A percentile compares a stretch with the other conserved stretches of the same genome.
These are phyloP conservation scores for Omphalea diandra DNA, from an alignment of 441 rosid genomes.

Conservation along the genomic window DNA sequence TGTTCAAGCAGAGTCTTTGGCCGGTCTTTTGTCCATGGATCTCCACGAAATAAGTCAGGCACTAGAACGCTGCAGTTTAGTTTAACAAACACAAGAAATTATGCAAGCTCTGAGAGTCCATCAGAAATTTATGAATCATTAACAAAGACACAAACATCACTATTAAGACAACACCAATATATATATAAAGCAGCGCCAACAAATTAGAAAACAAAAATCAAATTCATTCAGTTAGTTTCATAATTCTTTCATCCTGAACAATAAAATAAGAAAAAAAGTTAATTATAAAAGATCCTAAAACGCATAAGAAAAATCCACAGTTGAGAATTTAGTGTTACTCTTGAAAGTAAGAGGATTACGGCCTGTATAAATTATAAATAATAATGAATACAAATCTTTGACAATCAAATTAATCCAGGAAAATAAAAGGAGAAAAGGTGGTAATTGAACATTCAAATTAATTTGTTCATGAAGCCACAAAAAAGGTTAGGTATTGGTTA, in stretches of 20 bases:
- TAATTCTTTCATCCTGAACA: not conserved
- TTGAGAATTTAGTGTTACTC: not conserved
- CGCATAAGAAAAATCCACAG: not conserved
- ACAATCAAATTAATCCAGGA: not conserved
- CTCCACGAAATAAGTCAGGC: conserved; percentile 82
- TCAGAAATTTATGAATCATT: not conserved
- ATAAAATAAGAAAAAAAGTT: not conserved
- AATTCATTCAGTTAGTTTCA: not conserved
- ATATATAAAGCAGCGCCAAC: not conserved
- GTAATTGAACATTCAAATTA: not conserved
- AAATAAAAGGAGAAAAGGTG: not conserved
- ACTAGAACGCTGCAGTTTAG: conserved; percentile 64
- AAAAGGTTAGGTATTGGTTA: not conserved
- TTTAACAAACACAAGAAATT: not conserved
- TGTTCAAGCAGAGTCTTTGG: conserved; percentile 42
- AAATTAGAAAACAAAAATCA: not conserved
- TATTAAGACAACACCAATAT: not conserved
- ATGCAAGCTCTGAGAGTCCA: not conserved
- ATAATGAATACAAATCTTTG: not conserved
- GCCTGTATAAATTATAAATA: not conserved
- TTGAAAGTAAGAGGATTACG: not conserved
- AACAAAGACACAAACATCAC: not conserved
- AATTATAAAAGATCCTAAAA: not conserved
- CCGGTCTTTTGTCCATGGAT: conserved; percentile 61
- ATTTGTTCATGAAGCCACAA: not conserved